Percentiles rank a stretch among this genome's conserved stretches.
These are phyloP conservation scores for Singerocomus rubriflavus DNA, from an alignment of 1,284 basidiomycete species.

Conservation along the genomic window DNA sequence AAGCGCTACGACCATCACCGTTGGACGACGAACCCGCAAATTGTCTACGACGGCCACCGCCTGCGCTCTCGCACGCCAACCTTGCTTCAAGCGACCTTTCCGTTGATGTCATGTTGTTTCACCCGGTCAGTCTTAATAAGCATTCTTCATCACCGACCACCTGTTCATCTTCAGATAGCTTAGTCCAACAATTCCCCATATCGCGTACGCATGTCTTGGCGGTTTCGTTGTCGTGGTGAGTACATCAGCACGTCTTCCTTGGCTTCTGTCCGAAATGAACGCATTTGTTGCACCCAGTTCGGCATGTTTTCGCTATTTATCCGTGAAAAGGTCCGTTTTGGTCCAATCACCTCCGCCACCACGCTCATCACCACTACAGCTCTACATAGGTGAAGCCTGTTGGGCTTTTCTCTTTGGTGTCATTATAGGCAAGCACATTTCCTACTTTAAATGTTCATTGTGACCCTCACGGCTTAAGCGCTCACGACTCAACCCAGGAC, in stretches of 20 bases:
- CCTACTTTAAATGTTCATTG: constrained; percentile 16
- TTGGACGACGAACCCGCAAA: background rate
- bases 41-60: constrained; percentile 7
- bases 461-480: background rate
- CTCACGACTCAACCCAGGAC: constrained; percentile 49
- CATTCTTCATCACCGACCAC: background rate
- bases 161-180: constrained; percentile 45
- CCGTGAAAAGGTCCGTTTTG: constrained; percentile 70
- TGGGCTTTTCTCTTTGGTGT: constrained; percentile 95
- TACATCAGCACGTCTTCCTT: constrained; percentile 11
- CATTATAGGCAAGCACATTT: constrained; percentile 62
- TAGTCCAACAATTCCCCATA: constrained; percentile 65
- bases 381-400: constrained; percentile 96
- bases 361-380: constrained; percentile 35
- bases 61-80: background rate
- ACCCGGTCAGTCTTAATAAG: constrained; percentile 23
- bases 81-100: background rate
- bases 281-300: constrained; percentile 51
- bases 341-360: background rate
- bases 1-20: constrained; percentile 3
- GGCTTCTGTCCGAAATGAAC: background rate
- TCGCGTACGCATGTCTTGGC: constrained; percentile 81
- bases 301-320: constrained; percentile 94
- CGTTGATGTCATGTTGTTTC: constrained; percentile 23
- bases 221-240: constrained; percentile 77